Evolutionary conservation across 2,329 filamentous ascomycete species (phyloP), one percentile per base, ranked within the genome.

Genomic region (Penicillium psychrosexuale): DNA sequence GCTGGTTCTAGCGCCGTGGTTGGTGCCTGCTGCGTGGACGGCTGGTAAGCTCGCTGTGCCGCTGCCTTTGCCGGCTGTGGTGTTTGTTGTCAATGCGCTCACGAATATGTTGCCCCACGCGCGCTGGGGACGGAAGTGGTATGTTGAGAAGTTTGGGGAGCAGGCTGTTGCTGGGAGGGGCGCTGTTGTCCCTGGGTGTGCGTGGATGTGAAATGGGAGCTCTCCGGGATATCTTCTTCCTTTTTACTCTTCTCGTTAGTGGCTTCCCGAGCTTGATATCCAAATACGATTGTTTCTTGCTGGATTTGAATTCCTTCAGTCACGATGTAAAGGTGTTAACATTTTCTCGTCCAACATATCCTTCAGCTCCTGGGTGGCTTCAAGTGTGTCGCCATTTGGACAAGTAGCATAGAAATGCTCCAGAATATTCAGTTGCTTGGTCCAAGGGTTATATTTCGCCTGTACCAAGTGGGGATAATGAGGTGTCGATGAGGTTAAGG

Each of bases 81-180:
- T 82, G 47, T 97, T 97, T 69, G 66, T 96, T 42, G 61, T 96
- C 45, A 97, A 97, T 70, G 91, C 96, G 75, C 76, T 99, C 47
- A 76, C 85, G n/a, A 87, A 89, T 8, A 99, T 97, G 93, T 72
- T 95, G 59, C 93, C 94, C 11, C 81, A 94, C 66, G 92, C 94
- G 15, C 77, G 94, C 49, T 84, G 85, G 61, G 93, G 93, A 24
- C 85, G 85, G 72, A 79, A 80, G 66, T 99, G 94, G 94, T 99
- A 99, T 73, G 77, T 87, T 55, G 81, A 90, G 68, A 90, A 82
- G 72, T 99, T 99, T 80, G 93, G 93, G 11, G 85, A 86, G 76
- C 87, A 95, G 46, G 88, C 87, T 74, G 83, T 96, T 58, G 84
- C 83, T 46, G 82, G 81, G 30, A 84, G 86, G 69, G 92, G 90